Conservation (phyloP, 1,139 yeast species). For the Candida gigantensis region DNA sequence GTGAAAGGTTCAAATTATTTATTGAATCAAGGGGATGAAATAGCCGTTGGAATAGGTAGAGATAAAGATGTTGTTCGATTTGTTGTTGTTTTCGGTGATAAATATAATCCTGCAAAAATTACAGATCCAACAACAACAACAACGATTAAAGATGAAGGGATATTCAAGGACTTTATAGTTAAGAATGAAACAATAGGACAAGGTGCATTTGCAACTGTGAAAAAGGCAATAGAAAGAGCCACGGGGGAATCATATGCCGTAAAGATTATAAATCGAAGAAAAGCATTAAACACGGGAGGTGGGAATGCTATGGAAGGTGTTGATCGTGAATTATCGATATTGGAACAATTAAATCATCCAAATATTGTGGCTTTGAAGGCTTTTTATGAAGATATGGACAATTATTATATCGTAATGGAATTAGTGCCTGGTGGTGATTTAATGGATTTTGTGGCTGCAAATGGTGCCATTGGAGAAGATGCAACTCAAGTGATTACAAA, state of each 20-base stretch:
- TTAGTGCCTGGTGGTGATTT: conserved; percentile 96
- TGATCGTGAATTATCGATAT: conserved; percentile 78
- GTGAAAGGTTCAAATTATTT: conserved; percentile 82
- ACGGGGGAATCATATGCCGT: conserved; percentile 89
- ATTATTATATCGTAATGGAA: conserved; percentile 90
- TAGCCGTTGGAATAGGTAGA: conserved; percentile 87
- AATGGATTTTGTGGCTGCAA: conserved; percentile 93
- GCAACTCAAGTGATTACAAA: conserved; percentile 83
- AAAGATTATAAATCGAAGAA: conserved; percentile 81
- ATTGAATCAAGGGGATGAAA: conserved; percentile 88
- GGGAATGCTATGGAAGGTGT: conserved; percentile 63
- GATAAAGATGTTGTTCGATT: conserved; percentile 73
- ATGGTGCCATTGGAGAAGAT: conserved; percentile 88
- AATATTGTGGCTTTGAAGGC: conserved; percentile 81
- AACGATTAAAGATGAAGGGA: conserved; percentile 43
- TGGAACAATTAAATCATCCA: conserved; percentile 77
- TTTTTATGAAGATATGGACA: conserved; percentile 78
- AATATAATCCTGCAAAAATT: conserved; percentile 38
- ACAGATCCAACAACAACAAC: conserved; percentile 20
- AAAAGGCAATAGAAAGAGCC: conserved; percentile 80
- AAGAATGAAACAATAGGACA: conserved; percentile 87
- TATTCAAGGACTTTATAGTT: conserved; percentile 73
- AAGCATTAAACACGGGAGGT: conserved; percentile 72
- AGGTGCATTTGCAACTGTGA: conserved; percentile 96
- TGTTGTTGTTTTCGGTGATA: conserved; percentile 61